phyloP scores from a whole-genome alignment of 148 eudicot species.

The Spergularia bocconei region DNA sequence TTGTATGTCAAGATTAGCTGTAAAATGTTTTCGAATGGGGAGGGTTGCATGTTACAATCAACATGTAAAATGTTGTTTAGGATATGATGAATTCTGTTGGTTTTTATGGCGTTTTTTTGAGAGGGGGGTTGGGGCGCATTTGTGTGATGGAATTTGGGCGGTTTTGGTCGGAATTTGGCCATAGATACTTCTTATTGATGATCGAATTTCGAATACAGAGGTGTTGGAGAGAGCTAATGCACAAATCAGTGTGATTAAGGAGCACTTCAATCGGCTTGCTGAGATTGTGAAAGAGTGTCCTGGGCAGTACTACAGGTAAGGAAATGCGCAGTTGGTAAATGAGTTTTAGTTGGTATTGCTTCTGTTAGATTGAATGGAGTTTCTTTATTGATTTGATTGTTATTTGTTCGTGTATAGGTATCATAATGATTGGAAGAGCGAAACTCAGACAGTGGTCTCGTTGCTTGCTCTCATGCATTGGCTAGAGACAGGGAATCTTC shows the following conservation, averaged over 20 bases:
- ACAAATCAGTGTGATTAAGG: constrained; percentile 63
- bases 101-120: too few species aligned
- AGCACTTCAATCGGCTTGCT: constrained; percentile 58
- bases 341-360: neutral
- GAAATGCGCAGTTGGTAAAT: neutral
- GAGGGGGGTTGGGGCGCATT: too few species aligned
- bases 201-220: constrained; percentile 35
- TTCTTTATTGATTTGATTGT: neutral
- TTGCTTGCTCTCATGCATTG: constrained; percentile 90
- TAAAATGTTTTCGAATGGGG: neutral
- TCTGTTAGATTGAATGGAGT: neutral
- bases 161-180: neutral
- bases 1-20: neutral
- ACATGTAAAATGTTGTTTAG: neutral
- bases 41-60: neutral
- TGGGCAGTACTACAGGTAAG: constrained; percentile 87
- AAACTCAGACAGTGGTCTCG: constrained; percentile 75
- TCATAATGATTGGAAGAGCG: constrained; percentile 92
- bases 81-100: too few species aligned
- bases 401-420: constrained; percentile 43
- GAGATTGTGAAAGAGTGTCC: constrained; percentile 77
- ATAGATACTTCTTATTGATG: neutral
- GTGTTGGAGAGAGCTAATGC: constrained; percentile 76
- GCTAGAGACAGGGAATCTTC: constrained; percentile 84
- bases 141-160: neutral